These are phyloP conservation scores for Aspergillus hortae DNA, from an alignment of 2,329 filamentous ascomycete genomes.

Conservation along the genomic window DNA sequence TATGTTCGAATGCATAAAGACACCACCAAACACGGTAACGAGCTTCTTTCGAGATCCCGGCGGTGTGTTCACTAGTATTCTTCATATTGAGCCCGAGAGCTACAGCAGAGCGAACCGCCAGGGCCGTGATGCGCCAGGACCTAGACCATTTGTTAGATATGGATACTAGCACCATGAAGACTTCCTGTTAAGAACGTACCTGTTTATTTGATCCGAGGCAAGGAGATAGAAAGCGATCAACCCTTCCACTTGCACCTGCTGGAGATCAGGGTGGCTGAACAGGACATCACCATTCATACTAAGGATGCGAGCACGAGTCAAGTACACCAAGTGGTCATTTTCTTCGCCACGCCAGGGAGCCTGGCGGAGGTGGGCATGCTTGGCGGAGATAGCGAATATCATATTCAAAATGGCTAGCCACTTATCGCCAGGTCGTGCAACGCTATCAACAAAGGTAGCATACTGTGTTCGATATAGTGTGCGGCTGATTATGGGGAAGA, in stretches of 20 bases:
- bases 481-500: slow-evolving; percentile 44
- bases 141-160: slow-evolving; percentile 17
- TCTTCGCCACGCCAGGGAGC: slow-evolving; percentile 41
- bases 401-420: slow-evolving; percentile 46
- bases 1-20: slow-evolving; percentile 42
- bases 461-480: slow-evolving; percentile 41
- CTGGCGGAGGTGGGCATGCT: slow-evolving; percentile 41
- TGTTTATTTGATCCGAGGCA: slow-evolving; percentile 42
- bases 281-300: slow-evolving; percentile 41
- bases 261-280: slow-evolving; percentile 43
- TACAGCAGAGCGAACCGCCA: slow-evolving; percentile 42
- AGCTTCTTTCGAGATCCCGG: slow-evolving; percentile 40
- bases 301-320: slow-evolving; percentile 42
- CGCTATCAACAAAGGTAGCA: slow-evolving; percentile 34
- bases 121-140: slow-evolving; percentile 41
- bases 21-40: slow-evolving; percentile 48
- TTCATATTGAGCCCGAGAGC: slow-evolving; percentile 45
- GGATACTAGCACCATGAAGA: background rate
- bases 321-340: slow-evolving; percentile 43
- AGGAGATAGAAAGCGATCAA: slow-evolving; percentile 44
- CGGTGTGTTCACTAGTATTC: slow-evolving; percentile 35
- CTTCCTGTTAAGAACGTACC: slow-evolving; percentile 7
- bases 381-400: slow-evolving; percentile 45
- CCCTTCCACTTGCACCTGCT: slow-evolving; percentile 44
- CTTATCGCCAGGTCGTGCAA: slow-evolving; percentile 34